A percentile compares a stretch with the other conserved stretches of the same genome.
Evolutionary conservation across 257 asterid genomes (phyloP).

Genomic region (Scutellaria galericulata): DNA sequence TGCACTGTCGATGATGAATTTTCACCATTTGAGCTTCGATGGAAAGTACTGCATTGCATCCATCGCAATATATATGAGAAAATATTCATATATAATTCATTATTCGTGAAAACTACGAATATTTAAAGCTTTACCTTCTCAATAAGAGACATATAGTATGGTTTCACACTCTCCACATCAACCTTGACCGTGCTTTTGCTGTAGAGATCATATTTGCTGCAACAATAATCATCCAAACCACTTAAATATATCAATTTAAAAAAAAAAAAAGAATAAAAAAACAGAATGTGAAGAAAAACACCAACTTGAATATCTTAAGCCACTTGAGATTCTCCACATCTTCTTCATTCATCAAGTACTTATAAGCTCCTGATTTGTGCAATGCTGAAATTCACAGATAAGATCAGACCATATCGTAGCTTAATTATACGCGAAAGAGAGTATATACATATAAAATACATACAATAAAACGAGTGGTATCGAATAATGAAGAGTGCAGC

Average conservation of each 20-base stretch:
- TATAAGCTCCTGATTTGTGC: slow-evolving; percentile 51
- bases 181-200: slow-evolving; percentile 53
- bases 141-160: slow-evolving; percentile 69
- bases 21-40: slow-evolving; percentile 66
- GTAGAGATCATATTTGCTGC: slow-evolving; percentile 54
- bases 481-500: slow-evolving; percentile 62
- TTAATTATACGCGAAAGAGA: neutral
- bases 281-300: neutral
- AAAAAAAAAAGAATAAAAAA: too few relatives aligned
- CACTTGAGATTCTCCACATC: slow-evolving; percentile 55
- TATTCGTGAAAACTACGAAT: neutral
- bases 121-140: slow-evolving; percentile 47
- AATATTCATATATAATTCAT: neutral
- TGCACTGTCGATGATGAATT: neutral
- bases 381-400: slow-evolving; percentile 38
- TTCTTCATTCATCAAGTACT: slow-evolving; percentile 55
- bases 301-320: slow-evolving; percentile 55
- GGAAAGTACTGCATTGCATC: slow-evolving; percentile 67
- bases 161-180: slow-evolving; percentile 49
- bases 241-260: neutral
- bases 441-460: neutral
- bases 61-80: neutral
- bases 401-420: too few relatives aligned
- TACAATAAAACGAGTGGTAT: slow-evolving; percentile 59
- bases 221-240: neutral